These are phyloP conservation scores for Sanguinoderma infundibulare DNA, from an alignment of 1,284 basidiomycete species.

Conservation along the genomic window DNA sequence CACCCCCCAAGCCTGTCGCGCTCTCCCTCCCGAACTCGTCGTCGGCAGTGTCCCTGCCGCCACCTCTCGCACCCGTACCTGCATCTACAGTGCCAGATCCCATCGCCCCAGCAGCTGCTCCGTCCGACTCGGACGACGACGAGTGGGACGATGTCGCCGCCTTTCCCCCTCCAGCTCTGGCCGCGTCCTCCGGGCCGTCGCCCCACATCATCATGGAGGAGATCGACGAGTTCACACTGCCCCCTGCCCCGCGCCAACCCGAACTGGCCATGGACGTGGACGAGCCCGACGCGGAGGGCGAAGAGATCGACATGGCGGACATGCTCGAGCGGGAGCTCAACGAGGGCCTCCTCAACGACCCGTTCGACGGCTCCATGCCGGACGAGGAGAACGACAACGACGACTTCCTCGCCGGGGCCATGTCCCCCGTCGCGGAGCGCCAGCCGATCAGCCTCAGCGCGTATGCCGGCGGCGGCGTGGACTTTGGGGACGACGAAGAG, in stretches of 20 bases:
- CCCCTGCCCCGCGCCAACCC: neutral
- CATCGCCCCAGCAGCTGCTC: constrained; percentile 21
- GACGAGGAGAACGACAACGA: constrained; percentile 34
- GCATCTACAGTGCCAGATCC: constrained; percentile 26
- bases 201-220: constrained; percentile 33
- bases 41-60: constrained; percentile 23
- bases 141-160: constrained; percentile 47
- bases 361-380: constrained; percentile 15
- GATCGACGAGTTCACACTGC: constrained; percentile 27
- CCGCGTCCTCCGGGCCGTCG: constrained; percentile 4
- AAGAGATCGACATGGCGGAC: constrained; percentile 32
- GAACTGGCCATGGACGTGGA: constrained; percentile 15
- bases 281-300: constrained; percentile 40
- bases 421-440: constrained; percentile 44
- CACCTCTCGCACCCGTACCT: constrained; percentile 4
- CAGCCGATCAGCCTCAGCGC: constrained; percentile 59
- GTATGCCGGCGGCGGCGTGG: constrained; percentile 41
- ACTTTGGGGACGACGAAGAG: constrained; percentile 55
- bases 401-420: constrained; percentile 37
- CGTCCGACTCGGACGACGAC: constrained; percentile 55
- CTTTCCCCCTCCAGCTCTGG: constrained; percentile 11
- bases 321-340: constrained; percentile 52
- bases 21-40: constrained; percentile 32
- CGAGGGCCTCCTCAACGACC: constrained; percentile 42
- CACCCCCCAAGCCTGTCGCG: constrained; percentile 38